Evolutionary conservation across 2,329 filamentous ascomycete genomes (phyloP).

Genomic region (Pyrenophora graminea): DNA sequence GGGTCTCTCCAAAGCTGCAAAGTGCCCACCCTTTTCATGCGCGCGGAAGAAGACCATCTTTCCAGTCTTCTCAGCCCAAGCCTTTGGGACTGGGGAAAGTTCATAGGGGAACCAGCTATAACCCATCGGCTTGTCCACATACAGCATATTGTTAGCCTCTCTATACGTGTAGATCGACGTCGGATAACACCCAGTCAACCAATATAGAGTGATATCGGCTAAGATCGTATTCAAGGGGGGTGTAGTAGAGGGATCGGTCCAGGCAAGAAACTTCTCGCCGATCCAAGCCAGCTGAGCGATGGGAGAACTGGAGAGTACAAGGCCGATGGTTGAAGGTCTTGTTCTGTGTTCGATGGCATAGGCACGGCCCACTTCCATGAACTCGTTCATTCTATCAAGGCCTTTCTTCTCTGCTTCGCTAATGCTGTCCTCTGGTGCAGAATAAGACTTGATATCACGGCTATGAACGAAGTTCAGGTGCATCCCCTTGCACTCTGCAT

Average conservation of each 20-base stretch:
- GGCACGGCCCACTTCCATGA: constrained; percentile 49
- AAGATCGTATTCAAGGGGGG: constrained; percentile 53
- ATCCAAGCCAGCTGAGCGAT: constrained; percentile 63
- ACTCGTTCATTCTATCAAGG: constrained; percentile 47
- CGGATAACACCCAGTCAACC: constrained; percentile 58
- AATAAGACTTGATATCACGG: constrained; percentile 17
- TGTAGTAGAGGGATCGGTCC: constrained; percentile 50
- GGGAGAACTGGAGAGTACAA: constrained; percentile 58
- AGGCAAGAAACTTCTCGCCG: constrained; percentile 61
- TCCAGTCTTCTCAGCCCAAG: constrained; percentile 48
- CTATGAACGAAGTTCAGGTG: constrained; percentile 41
- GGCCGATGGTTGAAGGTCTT: constrained; percentile 60
- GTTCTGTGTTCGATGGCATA: constrained; percentile 61
- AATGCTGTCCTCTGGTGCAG: constrained; percentile 22
- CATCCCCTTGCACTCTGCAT: constrained; percentile 54
- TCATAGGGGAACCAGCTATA: constrained; percentile 53
- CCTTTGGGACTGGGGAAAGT: constrained; percentile 45
- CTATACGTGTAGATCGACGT: constrained; percentile 58
- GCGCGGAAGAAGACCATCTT: constrained; percentile 44
- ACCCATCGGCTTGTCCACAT: constrained; percentile 49
- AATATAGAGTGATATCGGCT: constrained; percentile 58
- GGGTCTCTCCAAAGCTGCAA: constrained; percentile 55
- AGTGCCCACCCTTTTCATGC: constrained; percentile 51
- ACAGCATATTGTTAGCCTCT: constrained; percentile 27
- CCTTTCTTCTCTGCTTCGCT: constrained; percentile 46